Conservation (phyloP, 2,329 filamentous ascomycete genomes). For the Escovopsis weberi region DNA sequence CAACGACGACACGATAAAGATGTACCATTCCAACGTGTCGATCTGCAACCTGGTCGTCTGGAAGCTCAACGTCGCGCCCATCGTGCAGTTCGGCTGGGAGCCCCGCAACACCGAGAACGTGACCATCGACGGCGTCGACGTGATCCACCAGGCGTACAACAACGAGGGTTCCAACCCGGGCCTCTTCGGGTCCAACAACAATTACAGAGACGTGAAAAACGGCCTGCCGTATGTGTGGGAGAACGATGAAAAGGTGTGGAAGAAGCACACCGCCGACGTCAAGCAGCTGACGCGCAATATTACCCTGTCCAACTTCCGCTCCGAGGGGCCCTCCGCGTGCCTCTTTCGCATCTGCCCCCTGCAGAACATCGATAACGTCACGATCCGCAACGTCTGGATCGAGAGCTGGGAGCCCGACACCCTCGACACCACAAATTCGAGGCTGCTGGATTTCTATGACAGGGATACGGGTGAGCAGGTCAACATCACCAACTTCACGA, state of each 20-base stretch:
- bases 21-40: slow-evolving; percentile 17
- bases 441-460: background rate
- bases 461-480: background rate
- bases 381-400: background rate
- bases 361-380: background rate
- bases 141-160: slow-evolving; percentile 13
- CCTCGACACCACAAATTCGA: background rate
- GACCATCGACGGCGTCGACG: slow-evolving; percentile 12
- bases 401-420: background rate
- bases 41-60: slow-evolving; percentile 13
- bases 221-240: too few species aligned
- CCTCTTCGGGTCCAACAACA: background rate
- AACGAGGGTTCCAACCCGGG: background rate
- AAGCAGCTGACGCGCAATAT: background rate
- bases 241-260: too few species aligned
- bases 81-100: slow-evolving; percentile 22
- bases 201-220: background rate
- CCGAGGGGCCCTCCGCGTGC: background rate
- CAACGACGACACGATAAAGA: slow-evolving; percentile 22
- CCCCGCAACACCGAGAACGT: slow-evolving; percentile 14
- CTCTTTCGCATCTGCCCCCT: background rate
- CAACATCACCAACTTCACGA: background rate
- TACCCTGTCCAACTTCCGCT: background rate
- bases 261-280: background rate
- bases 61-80: slow-evolving; percentile 18